Conservation (phyloP, 2,329 filamentous ascomycete species). For the Monosporascus sp. region DNA sequence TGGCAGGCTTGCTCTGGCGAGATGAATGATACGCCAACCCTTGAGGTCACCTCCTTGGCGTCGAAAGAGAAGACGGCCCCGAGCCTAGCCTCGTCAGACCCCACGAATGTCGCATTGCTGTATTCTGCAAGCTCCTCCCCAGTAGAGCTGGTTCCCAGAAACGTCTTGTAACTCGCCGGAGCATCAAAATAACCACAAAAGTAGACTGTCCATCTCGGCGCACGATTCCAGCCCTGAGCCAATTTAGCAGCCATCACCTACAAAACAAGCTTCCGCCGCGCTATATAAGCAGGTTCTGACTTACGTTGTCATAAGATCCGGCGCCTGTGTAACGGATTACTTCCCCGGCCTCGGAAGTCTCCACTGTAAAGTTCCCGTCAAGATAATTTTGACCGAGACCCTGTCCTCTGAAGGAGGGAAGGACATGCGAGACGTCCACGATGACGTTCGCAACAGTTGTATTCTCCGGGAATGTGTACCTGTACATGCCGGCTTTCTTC, state of each 20-base stretch:
- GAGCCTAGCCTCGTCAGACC: conserved; percentile 33
- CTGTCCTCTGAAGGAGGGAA: conserved; percentile 55
- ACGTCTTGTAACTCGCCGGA: conserved; percentile 38
- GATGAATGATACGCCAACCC: conserved; percentile 65
- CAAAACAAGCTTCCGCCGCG: neutral
- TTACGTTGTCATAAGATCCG: conserved; percentile 57
- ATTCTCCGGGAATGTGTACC: conserved; percentile 50
- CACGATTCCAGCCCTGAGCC: conserved; percentile 53
- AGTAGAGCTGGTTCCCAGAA: conserved; percentile 30
- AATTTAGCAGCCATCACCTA: neutral
- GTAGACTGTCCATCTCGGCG: conserved; percentile 57
- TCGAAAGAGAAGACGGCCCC: conserved; percentile 52
- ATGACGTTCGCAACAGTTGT: conserved; percentile 41
- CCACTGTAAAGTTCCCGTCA: conserved; percentile 51
- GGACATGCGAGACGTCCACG: conserved; percentile 61
- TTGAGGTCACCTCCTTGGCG: conserved; percentile 41
- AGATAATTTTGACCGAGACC: conserved; percentile 58
- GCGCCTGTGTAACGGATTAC: conserved; percentile 48
- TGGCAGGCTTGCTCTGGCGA: conserved; percentile 54
- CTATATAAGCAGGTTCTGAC: conserved; percentile 7
- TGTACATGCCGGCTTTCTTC: conserved; percentile 51
- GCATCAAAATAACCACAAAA: conserved; percentile 58
- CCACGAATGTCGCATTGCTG: conserved; percentile 24
- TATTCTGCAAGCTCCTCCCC: conserved; percentile 27
- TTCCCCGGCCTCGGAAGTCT: conserved; percentile 30